Base-by-base conservation (phyloP, 169 alveolate species). In the Perkinsus marinus region DNA sequence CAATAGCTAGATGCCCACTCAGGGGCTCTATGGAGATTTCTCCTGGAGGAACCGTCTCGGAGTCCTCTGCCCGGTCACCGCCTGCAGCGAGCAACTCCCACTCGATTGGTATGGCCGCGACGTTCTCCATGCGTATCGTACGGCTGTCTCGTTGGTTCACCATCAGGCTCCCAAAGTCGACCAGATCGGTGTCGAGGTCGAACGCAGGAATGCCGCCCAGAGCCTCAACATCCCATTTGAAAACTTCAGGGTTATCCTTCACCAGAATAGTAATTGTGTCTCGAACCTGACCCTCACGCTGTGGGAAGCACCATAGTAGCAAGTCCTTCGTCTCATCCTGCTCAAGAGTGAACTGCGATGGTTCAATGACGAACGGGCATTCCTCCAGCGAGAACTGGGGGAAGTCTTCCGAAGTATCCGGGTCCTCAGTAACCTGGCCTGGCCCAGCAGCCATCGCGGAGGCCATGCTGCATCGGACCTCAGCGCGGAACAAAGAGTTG, bases 191-290 rank as follows among this genome's bases (percentile, higher is more conserved):
- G 91, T 95, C 97, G 41, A 96, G 95, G 91, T 94, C 96, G n/a
- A 96, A 97, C 68, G 93, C 95, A 39, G 99, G 99, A 37, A 95
- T 95, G 0, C 97, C 95, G 34, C 99, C 98, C 39, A 94, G 94
- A 43, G 99, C 97, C 26, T 93, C 91, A 17, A 98, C 93, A 19
- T 95, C 95, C 57, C 97, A 93, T 43, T 97, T 96, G 2, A 95
- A 96, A 6, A 98, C 98, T 47, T 94, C 95, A 3, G 99, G 99
- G 93, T 97, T 97, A 94, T 97, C 98, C 92, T 97, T 95, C 68
- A 98, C 95, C 91, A 95, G 93, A 79, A 97, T 95, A 34, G 97
- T 95, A 41, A 98, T 93, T 57, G 95, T 96, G 94, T 98, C 99
- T 43, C 94, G 94, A 90, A 94, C 95, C 69, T 94, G 96, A 6